Evolutionary conservation across 2,329 filamentous ascomycete species (phyloP).

Genomic region (Penicillium sp.): DNA sequence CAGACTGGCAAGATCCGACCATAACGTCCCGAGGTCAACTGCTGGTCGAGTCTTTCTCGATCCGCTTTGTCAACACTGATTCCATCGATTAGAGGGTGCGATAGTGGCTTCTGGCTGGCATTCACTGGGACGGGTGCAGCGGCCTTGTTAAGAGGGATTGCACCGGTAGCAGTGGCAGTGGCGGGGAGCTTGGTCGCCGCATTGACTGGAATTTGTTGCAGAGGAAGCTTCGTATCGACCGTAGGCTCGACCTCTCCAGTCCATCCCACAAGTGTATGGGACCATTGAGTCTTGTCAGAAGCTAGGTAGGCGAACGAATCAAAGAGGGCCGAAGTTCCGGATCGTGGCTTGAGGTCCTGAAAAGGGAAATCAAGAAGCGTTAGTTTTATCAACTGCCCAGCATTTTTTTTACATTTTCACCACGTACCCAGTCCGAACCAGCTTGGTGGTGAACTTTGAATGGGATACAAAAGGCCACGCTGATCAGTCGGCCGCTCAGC

Average conservation of each 20-base stretch:
- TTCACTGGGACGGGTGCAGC: conserved; percentile 79
- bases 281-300: conserved; percentile 81
- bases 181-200: conserved; percentile 29
- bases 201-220: conserved; percentile 35
- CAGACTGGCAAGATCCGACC: conserved; percentile 86
- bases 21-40: conserved; percentile 70
- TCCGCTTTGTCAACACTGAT: conserved; percentile 71
- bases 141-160: conserved; percentile 65
- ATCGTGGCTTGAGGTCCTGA: conserved; percentile 73
- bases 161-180: conserved; percentile 31
- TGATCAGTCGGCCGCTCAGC: conserved; percentile 64
- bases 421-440: conserved; percentile 58
- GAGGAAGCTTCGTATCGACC: conserved; percentile 26
- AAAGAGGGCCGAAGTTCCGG: conserved; percentile 87
- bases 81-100: conserved; percentile 65
- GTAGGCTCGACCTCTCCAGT: conserved; percentile 78
- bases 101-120: conserved; percentile 55
- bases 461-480: conserved; percentile 64
- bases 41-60: conserved; percentile 70
- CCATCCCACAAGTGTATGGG: conserved; percentile 91
- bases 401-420: background rate
- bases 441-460: conserved; percentile 58
- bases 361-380: background rate
- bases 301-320: conserved; percentile 88
- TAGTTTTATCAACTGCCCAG: background rate